Base-by-base conservation (phyloP, 306 rosid genomes). In the Fragaria vesca region DNA sequence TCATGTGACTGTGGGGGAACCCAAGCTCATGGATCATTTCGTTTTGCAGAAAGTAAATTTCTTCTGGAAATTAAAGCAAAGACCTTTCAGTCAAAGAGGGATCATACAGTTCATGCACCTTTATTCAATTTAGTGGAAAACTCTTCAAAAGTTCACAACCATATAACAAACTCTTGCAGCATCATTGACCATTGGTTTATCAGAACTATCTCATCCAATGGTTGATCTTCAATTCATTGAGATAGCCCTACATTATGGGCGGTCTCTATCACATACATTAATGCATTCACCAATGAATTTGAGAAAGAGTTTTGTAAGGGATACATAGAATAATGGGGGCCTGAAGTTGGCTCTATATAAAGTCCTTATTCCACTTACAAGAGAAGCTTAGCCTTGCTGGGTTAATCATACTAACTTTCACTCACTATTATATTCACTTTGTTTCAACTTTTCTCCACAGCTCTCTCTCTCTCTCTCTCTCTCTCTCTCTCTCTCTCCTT, bases 1-100 rank as follows among this genome's bases (percentile, higher is more conserved):
- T 86, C 97, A 93, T 88, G 96, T 93, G 97, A 83, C 2, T 24
- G 90, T 91, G 97, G 90, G 97, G 91, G 85, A 82, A 89, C 82
- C 81, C 16, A 46, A 38, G 45, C 45, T 38, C 9, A 21, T 55
- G 71, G 67, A 57, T 66, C 80, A 28, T 81, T 78, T 86, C 45
- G 78, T 74, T 80, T 76, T 58, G 48, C 76, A 67, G 55, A 75
- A 82, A 83, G 81, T 84, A 40, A 46, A 78, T 63, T 17, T 42
- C 78, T 85, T 20, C 74, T 34, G 70, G 69, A 71, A 73, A 85
- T 54, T 55, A 76, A 73, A 68, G 80, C 77, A 73, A 76, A 78
- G 45, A 47, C 26, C 55, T 66, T 84, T 60, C 45, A 81, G 84
- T 84, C 87, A 82, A 72, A 79, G 76, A 71, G 36, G 47, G 71